Percentiles rank a stretch among this genome's conserved stretches.
These are phyloP conservation scores for Elongisporangium anandrum DNA, from an alignment of 352 stramenopile genomes.

Conservation along the genomic window DNA sequence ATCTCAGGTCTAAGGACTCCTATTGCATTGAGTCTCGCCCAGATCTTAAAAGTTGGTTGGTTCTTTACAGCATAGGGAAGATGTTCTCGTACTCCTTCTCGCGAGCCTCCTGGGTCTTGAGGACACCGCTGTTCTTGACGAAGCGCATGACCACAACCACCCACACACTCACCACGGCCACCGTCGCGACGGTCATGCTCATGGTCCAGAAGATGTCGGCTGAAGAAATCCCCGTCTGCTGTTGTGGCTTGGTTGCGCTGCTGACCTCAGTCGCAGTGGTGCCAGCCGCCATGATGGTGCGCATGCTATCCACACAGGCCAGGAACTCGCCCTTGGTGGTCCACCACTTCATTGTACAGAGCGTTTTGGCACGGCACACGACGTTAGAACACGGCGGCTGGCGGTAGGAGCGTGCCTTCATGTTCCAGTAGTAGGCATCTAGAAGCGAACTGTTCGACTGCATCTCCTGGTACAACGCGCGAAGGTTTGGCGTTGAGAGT, in stretches of 20 bases:
- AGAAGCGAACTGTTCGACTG: constrained; percentile 47
- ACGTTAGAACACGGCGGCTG: constrained; percentile 32
- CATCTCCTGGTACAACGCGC: constrained; percentile 41
- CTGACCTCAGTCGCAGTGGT: not conserved
- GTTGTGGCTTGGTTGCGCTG: constrained; percentile 1
- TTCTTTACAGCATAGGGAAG: constrained; percentile 47
- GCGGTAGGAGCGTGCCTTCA: constrained; percentile 68
- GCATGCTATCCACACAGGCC: constrained; percentile 44
- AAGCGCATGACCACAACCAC: constrained; percentile 28
- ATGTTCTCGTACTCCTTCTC: constrained; percentile 41
- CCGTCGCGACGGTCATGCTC: constrained; percentile 38
- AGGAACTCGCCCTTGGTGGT: constrained; percentile 65
- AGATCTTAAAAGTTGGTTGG: too few relatives aligned
- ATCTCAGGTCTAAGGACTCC: not conserved
- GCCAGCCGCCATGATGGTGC: constrained; percentile 5
- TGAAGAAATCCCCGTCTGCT: not conserved
- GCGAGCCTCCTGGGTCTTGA: constrained; percentile 27
- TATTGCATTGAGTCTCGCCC: too few relatives aligned
- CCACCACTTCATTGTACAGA: constrained; percentile 85
- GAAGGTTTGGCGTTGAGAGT: constrained; percentile 37
- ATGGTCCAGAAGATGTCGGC: constrained; percentile 41
- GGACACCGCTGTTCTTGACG: constrained; percentile 29
- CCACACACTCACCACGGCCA: constrained; percentile 22
- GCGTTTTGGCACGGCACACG: constrained; percentile 51
- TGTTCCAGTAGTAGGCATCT: constrained; percentile 79